A percentile compares a stretch with the other conserved stretches of the same genome.
Evolutionary conservation across 495 filamentous ascomycete genomes (phyloP).

Genomic region (Hypoxylon rickii): DNA sequence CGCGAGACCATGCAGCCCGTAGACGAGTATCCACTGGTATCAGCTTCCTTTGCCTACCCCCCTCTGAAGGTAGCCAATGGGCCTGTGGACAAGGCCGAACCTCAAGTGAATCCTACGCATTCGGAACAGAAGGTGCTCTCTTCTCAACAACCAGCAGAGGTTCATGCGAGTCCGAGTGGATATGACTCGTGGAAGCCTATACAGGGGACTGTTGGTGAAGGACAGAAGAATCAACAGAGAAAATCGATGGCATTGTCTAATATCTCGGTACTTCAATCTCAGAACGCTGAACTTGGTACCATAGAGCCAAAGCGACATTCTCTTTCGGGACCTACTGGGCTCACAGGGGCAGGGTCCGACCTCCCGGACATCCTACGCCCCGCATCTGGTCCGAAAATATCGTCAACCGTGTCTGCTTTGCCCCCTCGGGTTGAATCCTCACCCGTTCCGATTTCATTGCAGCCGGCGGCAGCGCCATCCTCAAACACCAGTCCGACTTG

Average conservation of each 20-base stretch:
- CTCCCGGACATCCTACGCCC: conserved; percentile 17
- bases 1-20: conserved; percentile 17
- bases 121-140: conserved; percentile 20
- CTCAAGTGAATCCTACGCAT: conserved; percentile 3
- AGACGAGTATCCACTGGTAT: conserved; percentile 33
- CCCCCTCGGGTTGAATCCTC: conserved; percentile 1
- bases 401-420: not conserved
- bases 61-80: conserved; percentile 13
- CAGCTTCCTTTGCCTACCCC: conserved; percentile 38
- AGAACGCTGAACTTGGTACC: conserved; percentile 29
- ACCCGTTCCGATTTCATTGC: conserved; percentile 16
- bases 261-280: conserved; percentile 32
- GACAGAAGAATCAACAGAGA: conserved; percentile 10
- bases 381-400: conserved; percentile 17
- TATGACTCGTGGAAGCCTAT: conserved; percentile 44
- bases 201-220: conserved; percentile 9
- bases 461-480: conserved; percentile 17
- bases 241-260: conserved; percentile 18
- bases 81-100: not conserved
- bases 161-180: conserved; percentile 22
- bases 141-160: conserved; percentile 18
- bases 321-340: conserved; percentile 9
- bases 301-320: conserved; percentile 28
- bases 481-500: not conserved
- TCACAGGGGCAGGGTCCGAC: not conserved